Conservation (phyloP, 2,329 filamentous ascomycete species). For the Arthroderma sp. region DNA sequence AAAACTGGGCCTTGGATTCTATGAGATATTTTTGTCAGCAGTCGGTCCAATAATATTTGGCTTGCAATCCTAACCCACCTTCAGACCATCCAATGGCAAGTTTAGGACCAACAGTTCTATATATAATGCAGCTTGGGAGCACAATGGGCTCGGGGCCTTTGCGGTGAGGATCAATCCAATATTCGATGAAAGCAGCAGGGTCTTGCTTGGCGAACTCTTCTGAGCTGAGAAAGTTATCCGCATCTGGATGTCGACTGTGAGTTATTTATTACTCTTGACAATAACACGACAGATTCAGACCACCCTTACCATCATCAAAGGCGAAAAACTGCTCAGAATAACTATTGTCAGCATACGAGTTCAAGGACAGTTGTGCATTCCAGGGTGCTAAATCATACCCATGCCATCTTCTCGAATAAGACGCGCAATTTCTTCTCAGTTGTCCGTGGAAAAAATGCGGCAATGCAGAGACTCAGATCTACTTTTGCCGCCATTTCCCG, state of each 20-base stretch:
- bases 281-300: background rate
- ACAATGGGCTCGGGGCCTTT: constrained; percentile 7
- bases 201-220: constrained; percentile 7
- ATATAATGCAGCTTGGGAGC: constrained; percentile 7
- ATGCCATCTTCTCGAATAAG: constrained; percentile 8
- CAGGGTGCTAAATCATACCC: constrained; percentile 3
- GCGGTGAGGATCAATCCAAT: constrained; percentile 6
- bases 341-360: background rate
- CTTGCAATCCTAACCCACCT: background rate
- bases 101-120: constrained; percentile 7
- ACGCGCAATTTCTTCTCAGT: constrained; percentile 4
- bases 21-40: background rate
- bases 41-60: background rate
- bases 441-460: constrained; percentile 7
- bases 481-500: constrained; percentile 8
- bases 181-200: constrained; percentile 3
- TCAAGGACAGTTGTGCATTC: too few species aligned
- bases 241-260: background rate
- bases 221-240: constrained; percentile 5
- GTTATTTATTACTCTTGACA: background rate
- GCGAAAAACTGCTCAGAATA: constrained; percentile 5
- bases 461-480: constrained; percentile 6
- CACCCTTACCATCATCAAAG: constrained; percentile 7
- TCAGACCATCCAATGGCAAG: constrained; percentile 5
- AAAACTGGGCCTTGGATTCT: constrained; percentile 6